These are phyloP conservation scores for Paecilomyces niveus DNA, from an alignment of 2,329 filamentous ascomycete species.

Conservation along the genomic window DNA sequence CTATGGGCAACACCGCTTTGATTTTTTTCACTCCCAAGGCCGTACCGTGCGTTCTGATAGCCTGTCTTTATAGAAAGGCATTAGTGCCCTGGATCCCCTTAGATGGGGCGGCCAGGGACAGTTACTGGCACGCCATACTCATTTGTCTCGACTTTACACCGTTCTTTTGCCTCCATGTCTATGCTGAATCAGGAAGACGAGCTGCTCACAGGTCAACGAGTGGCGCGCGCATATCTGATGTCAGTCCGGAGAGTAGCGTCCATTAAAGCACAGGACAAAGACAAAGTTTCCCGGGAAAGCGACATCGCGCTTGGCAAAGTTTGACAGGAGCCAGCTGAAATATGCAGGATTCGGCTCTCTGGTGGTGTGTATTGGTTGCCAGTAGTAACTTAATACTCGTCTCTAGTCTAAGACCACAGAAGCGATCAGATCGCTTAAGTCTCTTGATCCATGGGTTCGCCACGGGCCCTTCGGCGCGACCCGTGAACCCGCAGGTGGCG, in stretches of 20 bases:
- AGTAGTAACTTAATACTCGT: not conserved
- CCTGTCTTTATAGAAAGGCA: not conserved
- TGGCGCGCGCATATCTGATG: not conserved
- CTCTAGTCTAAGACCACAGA: not conserved
- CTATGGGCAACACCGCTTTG: not conserved
- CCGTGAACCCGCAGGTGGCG: not conserved
- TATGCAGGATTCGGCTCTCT: not conserved
- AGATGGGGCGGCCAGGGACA: not conserved
- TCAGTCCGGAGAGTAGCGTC: not conserved
- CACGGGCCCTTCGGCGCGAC: not conserved
- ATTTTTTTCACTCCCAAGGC: not conserved
- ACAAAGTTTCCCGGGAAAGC: not conserved
- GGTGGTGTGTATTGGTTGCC: not conserved
- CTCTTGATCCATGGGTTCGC: not conserved
- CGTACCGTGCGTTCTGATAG: not conserved
- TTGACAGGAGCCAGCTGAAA: not conserved
- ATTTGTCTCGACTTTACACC: not conserved
- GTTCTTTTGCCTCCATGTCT: not conserved
- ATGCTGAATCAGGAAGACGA: not conserved
- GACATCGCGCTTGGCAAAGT: not conserved
- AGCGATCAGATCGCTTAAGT: not conserved
- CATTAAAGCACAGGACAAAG: not conserved
- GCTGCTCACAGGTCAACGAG: not conserved
- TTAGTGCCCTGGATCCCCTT: not conserved
- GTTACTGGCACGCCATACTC: not conserved